Evolutionary conservation across 2,329 filamentous ascomycete genomes (phyloP).

Genomic region (Sarocladium brachiariae): DNA sequence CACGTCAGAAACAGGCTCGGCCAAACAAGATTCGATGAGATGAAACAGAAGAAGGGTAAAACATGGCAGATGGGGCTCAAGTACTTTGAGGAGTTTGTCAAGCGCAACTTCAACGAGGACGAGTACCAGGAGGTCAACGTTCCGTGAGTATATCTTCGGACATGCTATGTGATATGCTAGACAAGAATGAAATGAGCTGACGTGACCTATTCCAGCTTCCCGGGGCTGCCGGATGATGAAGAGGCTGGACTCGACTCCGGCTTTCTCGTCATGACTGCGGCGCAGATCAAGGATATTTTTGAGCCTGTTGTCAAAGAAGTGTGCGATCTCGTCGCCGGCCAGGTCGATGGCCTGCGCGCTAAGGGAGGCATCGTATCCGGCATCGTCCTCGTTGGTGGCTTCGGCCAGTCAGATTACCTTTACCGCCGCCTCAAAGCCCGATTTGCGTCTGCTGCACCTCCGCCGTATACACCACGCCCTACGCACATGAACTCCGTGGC

Average conservation of each 20-base stretch:
- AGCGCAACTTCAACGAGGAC: conserved; percentile 75
- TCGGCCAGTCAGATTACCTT: conserved; percentile 72
- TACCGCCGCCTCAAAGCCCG: conserved; percentile 64
- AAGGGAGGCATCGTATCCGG: conserved; percentile 60
- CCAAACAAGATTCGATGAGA: conserved; percentile 59
- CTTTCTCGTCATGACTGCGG: conserved; percentile 65
- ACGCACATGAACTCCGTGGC: conserved; percentile 52
- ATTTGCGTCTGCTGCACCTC: conserved; percentile 53
- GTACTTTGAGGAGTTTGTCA: conserved; percentile 81
- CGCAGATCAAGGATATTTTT: conserved; percentile 66
- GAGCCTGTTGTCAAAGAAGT: conserved; percentile 68
- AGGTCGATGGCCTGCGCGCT: conserved; percentile 55
- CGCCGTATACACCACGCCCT: conserved; percentile 61
- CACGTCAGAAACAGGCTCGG: conserved; percentile 65
- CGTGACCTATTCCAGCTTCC: conserved; percentile 44
- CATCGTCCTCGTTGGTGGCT: conserved; percentile 77
- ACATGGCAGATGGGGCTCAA: conserved; percentile 74
- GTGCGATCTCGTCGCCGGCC: conserved; percentile 60
- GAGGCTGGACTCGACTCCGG: conserved; percentile 68
- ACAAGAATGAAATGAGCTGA: neutral
- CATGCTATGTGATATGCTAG: too few species aligned
- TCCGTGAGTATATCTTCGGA: conserved; percentile 40
- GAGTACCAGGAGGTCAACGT: conserved; percentile 72
- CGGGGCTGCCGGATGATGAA: conserved; percentile 69
- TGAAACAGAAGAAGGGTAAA: conserved; percentile 71